A percentile compares a stretch with the other conserved stretches of the same genome.
phyloP scores from a whole-genome alignment of 2,329 filamentous ascomycete species.

The Botrytis medusae region DNA sequence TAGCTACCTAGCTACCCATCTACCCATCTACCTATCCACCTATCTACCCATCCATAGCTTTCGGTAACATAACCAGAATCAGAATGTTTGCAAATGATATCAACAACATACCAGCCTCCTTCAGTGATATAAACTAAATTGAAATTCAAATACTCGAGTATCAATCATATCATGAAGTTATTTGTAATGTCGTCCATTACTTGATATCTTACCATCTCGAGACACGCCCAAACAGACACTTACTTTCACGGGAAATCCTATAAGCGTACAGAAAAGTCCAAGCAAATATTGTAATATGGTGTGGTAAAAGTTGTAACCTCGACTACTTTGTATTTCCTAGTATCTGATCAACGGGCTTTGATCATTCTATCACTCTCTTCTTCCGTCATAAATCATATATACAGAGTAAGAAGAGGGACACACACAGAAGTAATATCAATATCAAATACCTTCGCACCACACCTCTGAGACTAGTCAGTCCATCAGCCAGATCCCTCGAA shows the following conservation, averaged over 20 bases:
- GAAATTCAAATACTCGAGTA: no score
- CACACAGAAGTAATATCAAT: neutral
- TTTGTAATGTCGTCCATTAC: neutral
- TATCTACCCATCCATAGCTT: neutral
- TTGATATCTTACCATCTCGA: neutral
- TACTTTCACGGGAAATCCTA: neutral
- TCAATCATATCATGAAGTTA: no score
- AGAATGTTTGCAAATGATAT: neutral
- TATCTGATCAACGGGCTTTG: neutral
- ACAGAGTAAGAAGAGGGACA: neutral
- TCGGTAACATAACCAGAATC: neutral
- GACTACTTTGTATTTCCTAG: neutral
- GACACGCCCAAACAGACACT: neutral
- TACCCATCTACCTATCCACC: no score
- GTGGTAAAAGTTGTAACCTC: neutral
- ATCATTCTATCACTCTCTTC: no score
- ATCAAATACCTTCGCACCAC: neutral
- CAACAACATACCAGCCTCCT: no score
- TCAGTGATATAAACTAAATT: no score
- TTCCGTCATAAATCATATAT: no score
- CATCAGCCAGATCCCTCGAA: neutral
- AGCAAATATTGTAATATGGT: neutral
- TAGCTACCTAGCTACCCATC: no score
- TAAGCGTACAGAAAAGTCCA: neutral
- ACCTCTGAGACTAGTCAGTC: neutral